These are phyloP conservation scores for Termitomyces sp. DNA, from an alignment of 768 basidiomycete species.

Conservation along the genomic window DNA sequence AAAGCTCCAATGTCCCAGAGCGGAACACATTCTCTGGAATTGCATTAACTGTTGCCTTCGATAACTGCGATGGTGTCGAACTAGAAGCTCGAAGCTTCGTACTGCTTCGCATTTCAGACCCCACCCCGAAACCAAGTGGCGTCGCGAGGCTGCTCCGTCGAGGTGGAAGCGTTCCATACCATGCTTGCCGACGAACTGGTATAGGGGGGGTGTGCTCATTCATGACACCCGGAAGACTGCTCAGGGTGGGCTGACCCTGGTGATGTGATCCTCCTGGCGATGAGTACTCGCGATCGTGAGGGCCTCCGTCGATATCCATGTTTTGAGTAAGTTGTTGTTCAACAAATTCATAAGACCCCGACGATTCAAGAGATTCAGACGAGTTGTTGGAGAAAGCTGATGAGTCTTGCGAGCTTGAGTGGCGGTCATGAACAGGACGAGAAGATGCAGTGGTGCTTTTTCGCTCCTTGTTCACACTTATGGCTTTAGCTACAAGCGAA, in stretches of 20 bases:
- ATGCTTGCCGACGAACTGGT: slow-evolving; percentile 23
- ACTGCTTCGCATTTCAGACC: not conserved
- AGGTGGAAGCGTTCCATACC: slow-evolving; percentile 27
- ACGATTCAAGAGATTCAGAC: not conserved
- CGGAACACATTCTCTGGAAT: slow-evolving; percentile 13
- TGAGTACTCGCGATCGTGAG: not conserved
- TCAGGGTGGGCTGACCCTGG: not conserved
- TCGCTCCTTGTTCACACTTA: slow-evolving; percentile 2
- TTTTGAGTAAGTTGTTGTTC: slow-evolving; percentile 48
- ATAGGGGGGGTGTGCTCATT: slow-evolving; percentile 8
- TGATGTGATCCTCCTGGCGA: not conserved
- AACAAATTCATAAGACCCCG: slow-evolving; percentile 37
- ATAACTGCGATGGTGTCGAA: slow-evolving; percentile 1
- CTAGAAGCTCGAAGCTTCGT: not conserved
- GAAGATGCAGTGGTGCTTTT: not conserved
- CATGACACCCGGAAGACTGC: not conserved
- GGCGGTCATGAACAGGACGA: not conserved
- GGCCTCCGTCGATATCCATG: slow-evolving; percentile 16
- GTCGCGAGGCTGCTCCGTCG: slow-evolving; percentile 4
- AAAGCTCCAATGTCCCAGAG: slow-evolving; percentile 24
- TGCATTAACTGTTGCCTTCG: not conserved
- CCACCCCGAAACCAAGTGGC: not conserved
- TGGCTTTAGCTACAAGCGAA: slow-evolving; percentile 14
- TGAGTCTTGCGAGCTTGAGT: slow-evolving; percentile 16
- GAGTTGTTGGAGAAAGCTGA: slow-evolving; percentile 19